Evolutionary conservation across 2,329 filamentous ascomycete genomes (phyloP), one percentile per base, ranked within the genome.

Genomic region (Purpureocillium takamizusanense): DNA sequence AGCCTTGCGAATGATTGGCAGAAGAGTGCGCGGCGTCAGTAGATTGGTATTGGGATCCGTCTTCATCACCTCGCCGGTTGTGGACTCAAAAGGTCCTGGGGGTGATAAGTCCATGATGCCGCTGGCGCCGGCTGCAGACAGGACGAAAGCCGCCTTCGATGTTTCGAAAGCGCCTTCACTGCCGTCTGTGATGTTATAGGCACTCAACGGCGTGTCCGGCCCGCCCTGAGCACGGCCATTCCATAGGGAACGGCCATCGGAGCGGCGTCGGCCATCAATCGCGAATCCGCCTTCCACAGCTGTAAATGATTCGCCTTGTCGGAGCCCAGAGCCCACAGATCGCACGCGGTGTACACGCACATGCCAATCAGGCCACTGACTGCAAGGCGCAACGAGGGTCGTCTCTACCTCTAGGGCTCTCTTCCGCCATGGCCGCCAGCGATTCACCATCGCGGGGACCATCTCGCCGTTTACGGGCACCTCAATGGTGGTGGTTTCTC

Each of bases 301-400:
- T 18, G 43, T 39, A 1, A 52, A 33, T 0, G 35, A 11, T 25
- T 25, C 21, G 21, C 10, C 21, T 5, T 25, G 6, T 5, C 21
- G 21, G 6, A 25, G 5, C 5, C 6, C 21, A 5, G 6, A 10
- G 21, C 21, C 21, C 6, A 10, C 21, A 25, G 21, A 25, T n/a
- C 38, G 31, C 15, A 54, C 37, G 0, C 45, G 45, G 31, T 59
- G 57, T 1, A 56, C 31, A 1, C 56, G 33, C 0, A 56, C 28
- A 41, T 61, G 55, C 56, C 57, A 61, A 15, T 60, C 56, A 1
- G 57, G 57, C 57, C 56, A 60, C 7, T 48, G 40, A n/a, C 43
- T 38, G 1, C 48, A 51, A 0, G 57, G 56, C 0, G 57, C 49
- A 3, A 60, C 39, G 4, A 59, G 34, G 0, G 51, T 47, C 0